Conservation (phyloP, 2,329 filamentous ascomycete genomes). For the Thermoascus crustaceus region DNA sequence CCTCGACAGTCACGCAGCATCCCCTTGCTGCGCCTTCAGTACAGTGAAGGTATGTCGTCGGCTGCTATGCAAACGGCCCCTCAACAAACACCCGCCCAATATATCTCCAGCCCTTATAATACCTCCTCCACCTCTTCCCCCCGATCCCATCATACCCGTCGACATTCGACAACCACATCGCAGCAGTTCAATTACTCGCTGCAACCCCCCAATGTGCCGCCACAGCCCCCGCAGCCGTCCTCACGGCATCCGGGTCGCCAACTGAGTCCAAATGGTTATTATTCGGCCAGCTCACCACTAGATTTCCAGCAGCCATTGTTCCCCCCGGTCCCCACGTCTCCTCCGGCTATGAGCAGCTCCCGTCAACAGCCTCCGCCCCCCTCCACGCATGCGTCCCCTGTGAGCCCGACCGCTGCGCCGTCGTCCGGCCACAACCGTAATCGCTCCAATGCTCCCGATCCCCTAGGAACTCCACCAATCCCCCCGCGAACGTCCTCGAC, state of each 20-base stretch:
- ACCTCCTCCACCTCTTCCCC: conserved; percentile 14
- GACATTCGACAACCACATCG: conserved; percentile 34
- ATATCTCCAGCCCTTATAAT: too few species aligned
- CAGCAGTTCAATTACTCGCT: conserved; percentile 47
- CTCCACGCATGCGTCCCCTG: conserved; percentile 35
- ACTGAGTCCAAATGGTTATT: conserved; percentile 11
- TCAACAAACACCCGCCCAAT: conserved; percentile 44
- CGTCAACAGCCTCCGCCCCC: conserved; percentile 36
- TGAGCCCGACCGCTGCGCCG: conserved; percentile 23
- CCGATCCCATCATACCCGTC: conserved; percentile 23
- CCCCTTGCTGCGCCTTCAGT: conserved; percentile 15
- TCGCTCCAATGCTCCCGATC: conserved; percentile 34
- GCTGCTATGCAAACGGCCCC: conserved; percentile 55
- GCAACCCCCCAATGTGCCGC: conserved; percentile 28
- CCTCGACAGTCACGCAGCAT: conserved; percentile 16
- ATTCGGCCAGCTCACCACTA: conserved; percentile 13
- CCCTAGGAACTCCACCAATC: conserved; percentile 56
- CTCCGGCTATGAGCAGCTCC: conserved; percentile 38
- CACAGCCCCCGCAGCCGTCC: conserved; percentile 41
- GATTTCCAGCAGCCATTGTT: conserved; percentile 22
- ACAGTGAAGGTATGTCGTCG: conserved; percentile 50
- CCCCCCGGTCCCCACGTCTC: conserved; percentile 23
- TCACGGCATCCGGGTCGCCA: conserved; percentile 10
- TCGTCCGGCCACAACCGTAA: conserved; percentile 23
- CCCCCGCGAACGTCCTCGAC: conserved; percentile 77